Conservation (phyloP, 2,329 filamentous ascomycete species). For the Fonsecaea monophora region DNA sequence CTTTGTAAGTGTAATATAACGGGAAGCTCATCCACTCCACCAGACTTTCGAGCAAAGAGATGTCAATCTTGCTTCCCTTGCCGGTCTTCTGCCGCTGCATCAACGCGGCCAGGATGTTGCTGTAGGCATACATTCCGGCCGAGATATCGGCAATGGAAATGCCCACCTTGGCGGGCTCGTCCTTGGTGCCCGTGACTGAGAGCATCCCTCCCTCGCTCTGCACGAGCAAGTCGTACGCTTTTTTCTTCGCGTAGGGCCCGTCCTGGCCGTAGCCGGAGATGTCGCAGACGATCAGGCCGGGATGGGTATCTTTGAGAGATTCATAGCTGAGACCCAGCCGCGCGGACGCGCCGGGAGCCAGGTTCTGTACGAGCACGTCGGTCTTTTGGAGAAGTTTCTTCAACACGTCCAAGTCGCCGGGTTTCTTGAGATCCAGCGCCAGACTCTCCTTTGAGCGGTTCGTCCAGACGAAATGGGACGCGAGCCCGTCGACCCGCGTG, state of each 20-base stretch:
- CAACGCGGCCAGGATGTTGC: conserved; percentile 59
- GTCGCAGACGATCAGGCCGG: conserved; percentile 55
- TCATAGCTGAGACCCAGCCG: conserved; percentile 58
- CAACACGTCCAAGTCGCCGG: conserved; percentile 52
- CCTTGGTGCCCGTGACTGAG: conserved; percentile 56
- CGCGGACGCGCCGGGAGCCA: conserved; percentile 58
- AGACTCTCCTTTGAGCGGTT: conserved; percentile 63
- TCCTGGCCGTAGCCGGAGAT: conserved; percentile 62
- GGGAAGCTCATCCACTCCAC: conserved; percentile 66
- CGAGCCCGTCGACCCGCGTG: conserved; percentile 56
- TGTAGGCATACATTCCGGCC: conserved; percentile 61
- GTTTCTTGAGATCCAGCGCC: conserved; percentile 57
- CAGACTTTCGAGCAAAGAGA: conserved; percentile 67
- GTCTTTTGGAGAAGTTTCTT: conserved; percentile 53
- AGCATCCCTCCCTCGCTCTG: conserved; percentile 62
- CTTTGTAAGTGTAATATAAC: conserved; percentile 60
- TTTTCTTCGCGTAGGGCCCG: conserved; percentile 61
- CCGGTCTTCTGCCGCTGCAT: conserved; percentile 58
- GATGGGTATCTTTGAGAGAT: conserved; percentile 49
- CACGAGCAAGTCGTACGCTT: conserved; percentile 62
- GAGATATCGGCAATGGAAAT: conserved; percentile 63
- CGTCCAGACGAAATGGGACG: conserved; percentile 63
- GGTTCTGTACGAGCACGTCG: conserved; percentile 62
- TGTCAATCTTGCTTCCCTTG: conserved; percentile 58
- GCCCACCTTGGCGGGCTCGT: conserved; percentile 58